Conservation (phyloP, 306 rosid genomes). For the Lathyrus aphaca region DNA sequence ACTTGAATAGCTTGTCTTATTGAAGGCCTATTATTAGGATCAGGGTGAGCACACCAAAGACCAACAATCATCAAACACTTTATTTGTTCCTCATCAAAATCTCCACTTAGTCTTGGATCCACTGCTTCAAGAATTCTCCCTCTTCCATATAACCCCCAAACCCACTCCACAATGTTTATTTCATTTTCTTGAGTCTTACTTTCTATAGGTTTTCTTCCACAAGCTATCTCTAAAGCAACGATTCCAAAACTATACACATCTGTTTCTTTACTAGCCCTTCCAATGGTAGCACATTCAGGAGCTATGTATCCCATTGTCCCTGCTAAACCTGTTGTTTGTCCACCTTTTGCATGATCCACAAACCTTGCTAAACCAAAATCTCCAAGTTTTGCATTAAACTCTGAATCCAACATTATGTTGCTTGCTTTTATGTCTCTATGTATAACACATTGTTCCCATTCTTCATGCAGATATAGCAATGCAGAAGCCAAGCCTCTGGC, state of each 20-base stretch:
- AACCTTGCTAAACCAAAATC: slow-evolving; percentile 59
- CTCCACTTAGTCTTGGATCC: slow-evolving; percentile 36
- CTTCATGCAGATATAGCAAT: slow-evolving; percentile 50
- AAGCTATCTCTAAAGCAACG: slow-evolving; percentile 39
- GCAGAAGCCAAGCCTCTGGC: slow-evolving; percentile 48
- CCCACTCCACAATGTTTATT: slow-evolving; percentile 36
- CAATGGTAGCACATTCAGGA: slow-evolving; percentile 37
- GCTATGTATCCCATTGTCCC: slow-evolving; percentile 52
- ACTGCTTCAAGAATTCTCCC: slow-evolving; percentile 31
- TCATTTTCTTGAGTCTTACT: background rate
- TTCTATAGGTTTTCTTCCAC: slow-evolving; percentile 40
- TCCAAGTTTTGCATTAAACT: slow-evolving; percentile 49
- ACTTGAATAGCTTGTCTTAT: slow-evolving; percentile 39
- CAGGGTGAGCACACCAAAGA: slow-evolving; percentile 44
- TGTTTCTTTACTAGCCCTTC: slow-evolving; percentile 42
- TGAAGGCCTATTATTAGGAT: slow-evolving; percentile 22
- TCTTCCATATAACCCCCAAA: slow-evolving; percentile 47
- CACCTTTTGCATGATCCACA: slow-evolving; percentile 41
- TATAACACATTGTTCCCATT: slow-evolving; percentile 51
- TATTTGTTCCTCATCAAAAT: slow-evolving; percentile 41
- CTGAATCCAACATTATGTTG: slow-evolving; percentile 57
- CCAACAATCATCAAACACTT: slow-evolving; percentile 35
- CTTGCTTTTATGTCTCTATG: slow-evolving; percentile 57
- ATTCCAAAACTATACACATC: slow-evolving; percentile 52
- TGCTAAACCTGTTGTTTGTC: slow-evolving; percentile 42